Conservation (phyloP, 345 rosid species). For the Firmiana major region DNA sequence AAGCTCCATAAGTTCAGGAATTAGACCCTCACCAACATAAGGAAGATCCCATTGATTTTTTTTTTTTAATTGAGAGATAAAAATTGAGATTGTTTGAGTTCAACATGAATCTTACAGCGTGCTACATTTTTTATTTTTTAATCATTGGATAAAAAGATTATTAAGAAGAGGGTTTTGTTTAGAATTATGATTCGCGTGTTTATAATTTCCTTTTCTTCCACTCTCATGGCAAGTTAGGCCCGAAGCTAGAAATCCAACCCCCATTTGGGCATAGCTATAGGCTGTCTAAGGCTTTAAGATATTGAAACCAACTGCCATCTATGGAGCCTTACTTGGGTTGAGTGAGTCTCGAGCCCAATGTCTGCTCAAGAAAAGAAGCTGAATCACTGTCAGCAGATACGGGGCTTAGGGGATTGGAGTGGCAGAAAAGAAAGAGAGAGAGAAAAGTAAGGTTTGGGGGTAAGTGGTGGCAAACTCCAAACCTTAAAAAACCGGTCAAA, state of each 20-base stretch:
- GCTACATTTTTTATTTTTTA: no score
- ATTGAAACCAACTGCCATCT: not conserved
- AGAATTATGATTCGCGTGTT: no score
- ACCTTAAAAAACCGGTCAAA: slow-evolving; percentile 41
- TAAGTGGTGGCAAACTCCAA: slow-evolving; percentile 8
- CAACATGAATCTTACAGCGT: no score
- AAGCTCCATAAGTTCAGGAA: not conserved
- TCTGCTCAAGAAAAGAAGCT: not conserved
- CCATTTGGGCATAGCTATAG: not conserved
- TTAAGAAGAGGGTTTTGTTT: no score
- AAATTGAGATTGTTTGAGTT: no score
- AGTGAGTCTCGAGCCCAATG: not conserved
- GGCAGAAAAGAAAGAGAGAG: not conserved
- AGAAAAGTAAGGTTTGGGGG: not conserved
- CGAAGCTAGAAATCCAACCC: not conserved
- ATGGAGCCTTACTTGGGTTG: not conserved
- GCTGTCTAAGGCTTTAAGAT: not conserved
- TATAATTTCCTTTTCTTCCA: not conserved
- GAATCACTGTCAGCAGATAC: not conserved
- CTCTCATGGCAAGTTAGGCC: not conserved
- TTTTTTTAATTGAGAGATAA: no score
- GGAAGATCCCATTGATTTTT: not conserved
- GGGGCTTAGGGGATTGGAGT: not conserved
- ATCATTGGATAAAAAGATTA: no score
- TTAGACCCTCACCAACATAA: not conserved